These are phyloP conservation scores for Exophiala xenobiotica DNA, from an alignment of 2,329 filamentous ascomycete genomes.

Conservation along the genomic window DNA sequence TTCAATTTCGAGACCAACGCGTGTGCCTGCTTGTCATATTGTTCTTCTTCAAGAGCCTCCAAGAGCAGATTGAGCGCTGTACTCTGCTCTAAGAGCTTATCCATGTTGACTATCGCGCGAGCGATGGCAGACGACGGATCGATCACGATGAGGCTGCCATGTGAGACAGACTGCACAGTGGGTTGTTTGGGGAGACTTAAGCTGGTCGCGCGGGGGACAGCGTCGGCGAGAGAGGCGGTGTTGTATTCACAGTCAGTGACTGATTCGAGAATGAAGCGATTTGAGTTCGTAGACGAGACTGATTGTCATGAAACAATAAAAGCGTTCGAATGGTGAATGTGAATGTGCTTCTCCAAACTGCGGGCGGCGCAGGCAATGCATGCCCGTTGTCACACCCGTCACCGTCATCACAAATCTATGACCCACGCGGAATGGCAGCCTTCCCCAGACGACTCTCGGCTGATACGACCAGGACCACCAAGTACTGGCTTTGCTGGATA, in stretches of 20 bases:
- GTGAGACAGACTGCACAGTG: too few relatives aligned
- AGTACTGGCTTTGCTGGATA: too few relatives aligned
- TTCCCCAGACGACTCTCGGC: too few relatives aligned
- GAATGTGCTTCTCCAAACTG: neutral
- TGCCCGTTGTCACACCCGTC: too few relatives aligned
- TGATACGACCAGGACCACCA: too few relatives aligned
- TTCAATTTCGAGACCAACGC: conserved; percentile 30
- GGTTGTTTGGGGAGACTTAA: too few relatives aligned
- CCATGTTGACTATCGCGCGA: conserved; percentile 13
- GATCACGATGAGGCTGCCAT: conserved; percentile 21
- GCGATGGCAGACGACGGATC: neutral
- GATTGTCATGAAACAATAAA: neutral
- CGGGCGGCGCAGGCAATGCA: too few relatives aligned
- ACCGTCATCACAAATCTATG: too few relatives aligned
- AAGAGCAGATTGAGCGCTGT: conserved; percentile 16
- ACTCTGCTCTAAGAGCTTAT: conserved; percentile 22
- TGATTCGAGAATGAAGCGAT: neutral
- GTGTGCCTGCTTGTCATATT: conserved; percentile 43
- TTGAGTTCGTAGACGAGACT: neutral
- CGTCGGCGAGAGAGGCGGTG: neutral
- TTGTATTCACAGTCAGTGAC: neutral
- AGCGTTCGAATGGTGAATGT: neutral
- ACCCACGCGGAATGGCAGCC: too few relatives aligned
- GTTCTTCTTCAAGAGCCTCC: conserved; percentile 23
- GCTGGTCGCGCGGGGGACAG: neutral